Evolutionary conservation across 2,329 filamentous ascomycete genomes (phyloP).

Genomic region (Cladophialophora psammophila): DNA sequence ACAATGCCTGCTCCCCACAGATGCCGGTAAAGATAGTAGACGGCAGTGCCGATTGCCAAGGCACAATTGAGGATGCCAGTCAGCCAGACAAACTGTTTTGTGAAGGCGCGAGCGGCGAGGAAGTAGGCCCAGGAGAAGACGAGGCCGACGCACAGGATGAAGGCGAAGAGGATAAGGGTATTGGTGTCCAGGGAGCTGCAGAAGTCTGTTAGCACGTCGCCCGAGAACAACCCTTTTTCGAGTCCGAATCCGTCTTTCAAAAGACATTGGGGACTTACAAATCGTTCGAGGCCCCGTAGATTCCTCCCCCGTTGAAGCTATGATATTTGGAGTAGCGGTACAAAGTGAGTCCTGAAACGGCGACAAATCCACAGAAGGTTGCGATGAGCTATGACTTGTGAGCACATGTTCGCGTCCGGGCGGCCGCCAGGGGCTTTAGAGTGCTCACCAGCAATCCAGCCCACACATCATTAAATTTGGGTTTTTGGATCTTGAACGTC

Average conservation of each 20-base stretch:
- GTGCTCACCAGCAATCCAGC: slow-evolving; percentile 74
- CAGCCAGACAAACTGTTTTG: slow-evolving; percentile 91
- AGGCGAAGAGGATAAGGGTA: slow-evolving; percentile 83
- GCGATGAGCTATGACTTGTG: slow-evolving; percentile 65
- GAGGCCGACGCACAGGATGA: slow-evolving; percentile 76
- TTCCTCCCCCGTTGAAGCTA: slow-evolving; percentile 71
- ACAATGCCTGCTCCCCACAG: slow-evolving; percentile 88
- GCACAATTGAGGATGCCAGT: slow-evolving; percentile 88
- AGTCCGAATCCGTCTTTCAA: not conserved
- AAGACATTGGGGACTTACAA: slow-evolving; percentile 49
- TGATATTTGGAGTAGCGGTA: slow-evolving; percentile 74
- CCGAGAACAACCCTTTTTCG: not conserved
- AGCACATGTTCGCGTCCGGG: slow-evolving; percentile 5
- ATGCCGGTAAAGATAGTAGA: slow-evolving; percentile 79
- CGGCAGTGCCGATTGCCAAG: slow-evolving; percentile 82
- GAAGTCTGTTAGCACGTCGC: not conserved
- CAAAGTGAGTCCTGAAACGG: slow-evolving; percentile 76
- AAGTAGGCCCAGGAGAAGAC: slow-evolving; percentile 81
- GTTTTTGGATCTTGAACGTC: slow-evolving; percentile 79
- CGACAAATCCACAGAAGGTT: slow-evolving; percentile 76
- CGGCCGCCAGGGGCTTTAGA: slow-evolving; percentile 24
- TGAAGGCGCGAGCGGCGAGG: slow-evolving; percentile 75
- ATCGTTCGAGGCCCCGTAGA: slow-evolving; percentile 72
- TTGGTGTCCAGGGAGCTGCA: slow-evolving; percentile 72
- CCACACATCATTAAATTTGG: slow-evolving; percentile 93